Evolutionary conservation across 495 filamentous ascomycete species (phyloP).

Genomic region (Podospora comata): DNA sequence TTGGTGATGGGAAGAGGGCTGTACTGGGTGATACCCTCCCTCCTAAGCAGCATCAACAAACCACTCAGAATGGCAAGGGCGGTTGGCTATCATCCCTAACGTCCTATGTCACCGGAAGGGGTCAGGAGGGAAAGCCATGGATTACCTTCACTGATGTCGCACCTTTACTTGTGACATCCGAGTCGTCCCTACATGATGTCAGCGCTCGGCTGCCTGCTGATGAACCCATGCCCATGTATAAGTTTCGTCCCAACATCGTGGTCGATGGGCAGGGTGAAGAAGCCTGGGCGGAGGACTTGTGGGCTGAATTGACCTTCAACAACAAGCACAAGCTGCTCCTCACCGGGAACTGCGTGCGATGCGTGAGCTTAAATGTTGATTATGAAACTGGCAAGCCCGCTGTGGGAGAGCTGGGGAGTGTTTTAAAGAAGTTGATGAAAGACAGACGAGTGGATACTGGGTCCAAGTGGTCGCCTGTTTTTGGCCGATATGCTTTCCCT

Average conservation of each 20-base stretch:
- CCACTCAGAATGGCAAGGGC: neutral
- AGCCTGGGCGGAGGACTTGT: slow-evolving; percentile 84
- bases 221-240: slow-evolving; percentile 65
- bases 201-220: slow-evolving; percentile 53
- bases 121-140: slow-evolving; percentile 21
- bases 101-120: slow-evolving; percentile 20
- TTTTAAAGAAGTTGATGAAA: slow-evolving; percentile 73
- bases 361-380: slow-evolving; percentile 77
- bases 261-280: slow-evolving; percentile 53
- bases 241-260: slow-evolving; percentile 85
- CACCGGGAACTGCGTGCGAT: slow-evolving; percentile 79
- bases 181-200: slow-evolving; percentile 66
- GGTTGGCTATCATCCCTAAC: slow-evolving; percentile 50
- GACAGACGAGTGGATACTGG: slow-evolving; percentile 76
- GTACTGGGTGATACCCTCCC: slow-evolving; percentile 59
- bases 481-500: slow-evolving; percentile 75
- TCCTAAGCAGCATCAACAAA: slow-evolving; percentile 23
- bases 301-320: slow-evolving; percentile 62
- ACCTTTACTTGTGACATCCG: slow-evolving; percentile 68
- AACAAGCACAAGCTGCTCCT: slow-evolving; percentile 51
- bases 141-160: slow-evolving; percentile 80
- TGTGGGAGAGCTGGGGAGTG: slow-evolving; percentile 58
- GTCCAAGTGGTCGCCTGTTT: slow-evolving; percentile 71
- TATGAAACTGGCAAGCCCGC: slow-evolving; percentile 68
- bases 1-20: slow-evolving; percentile 59